A percentile compares a stretch with the other conserved stretches of the same genome.
phyloP scores from a whole-genome alignment of 192 early-diverging fungal genomes.

The Thamnidium elegans region DNA sequence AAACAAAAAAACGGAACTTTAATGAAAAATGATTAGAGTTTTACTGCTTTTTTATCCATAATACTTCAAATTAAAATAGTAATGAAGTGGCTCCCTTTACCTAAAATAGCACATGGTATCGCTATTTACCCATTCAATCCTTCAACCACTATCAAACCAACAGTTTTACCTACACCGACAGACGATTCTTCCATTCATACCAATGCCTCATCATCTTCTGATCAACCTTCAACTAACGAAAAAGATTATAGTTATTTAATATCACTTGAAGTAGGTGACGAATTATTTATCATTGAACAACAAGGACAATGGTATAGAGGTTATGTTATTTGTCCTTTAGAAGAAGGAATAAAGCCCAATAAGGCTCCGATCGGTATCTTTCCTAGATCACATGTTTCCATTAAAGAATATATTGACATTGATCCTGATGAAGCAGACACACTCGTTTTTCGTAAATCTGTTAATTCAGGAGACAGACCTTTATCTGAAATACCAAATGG shows the following conservation, averaged over 20 bases:
- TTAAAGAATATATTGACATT: constrained; percentile 44
- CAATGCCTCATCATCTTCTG: constrained; percentile 13
- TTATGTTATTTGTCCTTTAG: constrained; percentile 52
- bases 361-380: constrained; percentile 49
- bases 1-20: too few species aligned
- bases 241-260: constrained; percentile 15
- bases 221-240: constrained; percentile 11
- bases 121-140: constrained; percentile 46
- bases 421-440: constrained; percentile 18
- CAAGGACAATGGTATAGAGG: constrained; percentile 58
- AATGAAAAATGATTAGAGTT: too few species aligned
- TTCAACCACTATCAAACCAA: neutral
- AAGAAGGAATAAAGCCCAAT: constrained; percentile 36
- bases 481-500: constrained; percentile 9
- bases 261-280: constrained; percentile 52
- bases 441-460: neutral
- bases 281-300: constrained; percentile 55
- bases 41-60: too few species aligned
- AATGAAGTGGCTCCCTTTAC: constrained; percentile 43
- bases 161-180: constrained; percentile 2
- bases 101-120: constrained; percentile 45
- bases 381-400: constrained; percentile 52
- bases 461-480: neutral
- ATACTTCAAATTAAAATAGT: too few species aligned
- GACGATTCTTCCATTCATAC: constrained; percentile 18